phyloP scores from a whole-genome alignment of 257 asterid genomes.

The Solanum habrochaites region DNA sequence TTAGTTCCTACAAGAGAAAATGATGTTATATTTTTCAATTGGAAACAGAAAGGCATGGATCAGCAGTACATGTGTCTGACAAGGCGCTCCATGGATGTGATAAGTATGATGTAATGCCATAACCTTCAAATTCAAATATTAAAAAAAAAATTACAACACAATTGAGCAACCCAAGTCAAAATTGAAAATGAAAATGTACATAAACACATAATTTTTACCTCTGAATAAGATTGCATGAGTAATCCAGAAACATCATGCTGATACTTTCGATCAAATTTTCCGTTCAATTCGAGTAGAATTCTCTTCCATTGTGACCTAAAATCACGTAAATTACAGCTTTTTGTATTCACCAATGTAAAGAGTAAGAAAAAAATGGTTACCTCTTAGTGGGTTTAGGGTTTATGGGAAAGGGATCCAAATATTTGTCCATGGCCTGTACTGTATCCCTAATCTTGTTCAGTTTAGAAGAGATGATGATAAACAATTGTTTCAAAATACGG shows the following conservation, averaged over 20 bases:
- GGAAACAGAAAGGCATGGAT: background rate
- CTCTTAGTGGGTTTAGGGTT: slow-evolving; percentile 27
- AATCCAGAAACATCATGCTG: slow-evolving; percentile 45
- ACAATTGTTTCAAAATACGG: background rate
- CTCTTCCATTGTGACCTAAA: slow-evolving; percentile 63
- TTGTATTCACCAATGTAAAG: background rate
- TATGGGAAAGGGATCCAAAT: slow-evolving; percentile 22
- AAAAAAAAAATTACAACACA: background rate
- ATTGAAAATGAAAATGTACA: background rate
- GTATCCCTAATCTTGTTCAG: background rate
- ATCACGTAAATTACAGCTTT: background rate
- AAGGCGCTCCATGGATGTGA: slow-evolving; percentile 54
- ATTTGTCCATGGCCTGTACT: slow-evolving; percentile 39
- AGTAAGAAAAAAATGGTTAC: slow-evolving; percentile 8
- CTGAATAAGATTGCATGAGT: slow-evolving; percentile 55
- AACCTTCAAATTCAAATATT: slow-evolving; percentile 25
- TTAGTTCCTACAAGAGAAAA: background rate
- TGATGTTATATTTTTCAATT: background rate
- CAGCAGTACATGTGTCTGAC: slow-evolving; percentile 62
- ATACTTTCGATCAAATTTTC: slow-evolving; percentile 46
- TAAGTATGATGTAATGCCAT: slow-evolving; percentile 65
- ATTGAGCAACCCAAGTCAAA: background rate
- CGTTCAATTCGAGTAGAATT: slow-evolving; percentile 48
- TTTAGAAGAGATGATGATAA: background rate
- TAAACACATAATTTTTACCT: slow-evolving; percentile 23